phyloP scores from a whole-genome alignment of 73 alveolate species.

The Tetrahymena malaccensis region DNA sequence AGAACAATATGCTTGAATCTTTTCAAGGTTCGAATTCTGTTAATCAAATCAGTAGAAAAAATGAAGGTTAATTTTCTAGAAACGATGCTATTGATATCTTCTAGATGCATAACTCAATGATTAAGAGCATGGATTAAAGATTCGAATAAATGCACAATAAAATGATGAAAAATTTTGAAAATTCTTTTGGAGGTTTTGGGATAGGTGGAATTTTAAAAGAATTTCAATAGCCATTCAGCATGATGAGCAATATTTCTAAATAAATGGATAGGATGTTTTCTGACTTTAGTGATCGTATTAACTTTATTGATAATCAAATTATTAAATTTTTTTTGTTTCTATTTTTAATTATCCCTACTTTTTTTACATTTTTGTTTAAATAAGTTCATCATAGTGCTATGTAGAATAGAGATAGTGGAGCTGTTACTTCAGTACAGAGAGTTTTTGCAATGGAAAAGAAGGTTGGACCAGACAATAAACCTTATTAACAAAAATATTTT shows the following conservation, averaged over 20 bases:
- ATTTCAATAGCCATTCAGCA: not conserved
- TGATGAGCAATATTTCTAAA: not conserved
- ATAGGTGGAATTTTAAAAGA: not conserved
- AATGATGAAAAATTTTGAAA: not conserved
- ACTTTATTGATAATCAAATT: not conserved
- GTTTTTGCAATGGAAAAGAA: not conserved
- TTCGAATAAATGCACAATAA: not conserved
- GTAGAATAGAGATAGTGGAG: not conserved
- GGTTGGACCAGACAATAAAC: not conserved
- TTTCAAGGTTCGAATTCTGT: not conserved
- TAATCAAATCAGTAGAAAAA: not conserved
- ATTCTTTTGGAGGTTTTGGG: not conserved
- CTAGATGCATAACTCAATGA: not conserved
- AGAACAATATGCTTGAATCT: not conserved
- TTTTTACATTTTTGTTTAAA: too few species aligned
- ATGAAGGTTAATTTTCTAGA: not conserved
- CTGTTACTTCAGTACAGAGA: not conserved
- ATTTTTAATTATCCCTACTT: too few species aligned
- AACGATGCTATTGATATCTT: not conserved
- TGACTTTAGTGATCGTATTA: not conserved
- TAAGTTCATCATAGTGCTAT: not conserved
- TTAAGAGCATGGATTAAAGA: not conserved
- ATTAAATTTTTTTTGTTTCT: too few species aligned
- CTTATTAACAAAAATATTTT: not conserved
- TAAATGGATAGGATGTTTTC: not conserved